phyloP scores from a whole-genome alignment of 2,329 filamentous ascomycete genomes.

The Cercospora zeina region DNA sequence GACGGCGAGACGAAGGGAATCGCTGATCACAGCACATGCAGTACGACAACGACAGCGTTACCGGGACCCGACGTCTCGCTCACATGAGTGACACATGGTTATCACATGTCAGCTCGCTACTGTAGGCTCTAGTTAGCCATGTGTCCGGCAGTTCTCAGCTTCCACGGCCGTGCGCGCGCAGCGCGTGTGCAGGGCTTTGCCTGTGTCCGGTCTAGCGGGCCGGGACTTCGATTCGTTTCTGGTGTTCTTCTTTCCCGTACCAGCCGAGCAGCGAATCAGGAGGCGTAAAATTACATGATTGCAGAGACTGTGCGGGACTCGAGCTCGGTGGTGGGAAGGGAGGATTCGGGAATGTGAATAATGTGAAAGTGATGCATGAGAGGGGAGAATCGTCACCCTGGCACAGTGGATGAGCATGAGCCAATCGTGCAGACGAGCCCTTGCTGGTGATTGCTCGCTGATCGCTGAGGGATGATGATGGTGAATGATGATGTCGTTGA shows the following conservation, averaged over 20 bases:
- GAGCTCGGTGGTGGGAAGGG: not conserved
- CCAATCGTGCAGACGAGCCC: not conserved
- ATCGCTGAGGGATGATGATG: not conserved
- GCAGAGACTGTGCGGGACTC: not conserved
- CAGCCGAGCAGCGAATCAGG: not conserved
- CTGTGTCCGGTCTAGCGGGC: constrained; percentile 1
- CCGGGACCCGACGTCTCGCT: not conserved
- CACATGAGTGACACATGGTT: not conserved
- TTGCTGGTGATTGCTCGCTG: not conserved
- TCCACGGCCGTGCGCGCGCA: not conserved
- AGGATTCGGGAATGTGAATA: not conserved
- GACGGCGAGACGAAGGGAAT: too few species aligned
- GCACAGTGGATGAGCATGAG: not conserved
- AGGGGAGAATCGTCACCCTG: not conserved
- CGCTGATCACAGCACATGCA: not conserved
- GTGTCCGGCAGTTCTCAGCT: not conserved
- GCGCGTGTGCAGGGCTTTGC: not conserved
- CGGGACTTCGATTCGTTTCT: not conserved
- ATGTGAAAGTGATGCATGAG: not conserved
- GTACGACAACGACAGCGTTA: not conserved
- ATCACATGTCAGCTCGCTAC: not conserved
- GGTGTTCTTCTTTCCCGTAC: not conserved
- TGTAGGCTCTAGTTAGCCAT: not conserved
- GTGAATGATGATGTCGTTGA: not conserved
- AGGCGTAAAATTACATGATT: not conserved